Conservation (phyloP, 306 rosid genomes). For the Prunus dulcis region DNA sequence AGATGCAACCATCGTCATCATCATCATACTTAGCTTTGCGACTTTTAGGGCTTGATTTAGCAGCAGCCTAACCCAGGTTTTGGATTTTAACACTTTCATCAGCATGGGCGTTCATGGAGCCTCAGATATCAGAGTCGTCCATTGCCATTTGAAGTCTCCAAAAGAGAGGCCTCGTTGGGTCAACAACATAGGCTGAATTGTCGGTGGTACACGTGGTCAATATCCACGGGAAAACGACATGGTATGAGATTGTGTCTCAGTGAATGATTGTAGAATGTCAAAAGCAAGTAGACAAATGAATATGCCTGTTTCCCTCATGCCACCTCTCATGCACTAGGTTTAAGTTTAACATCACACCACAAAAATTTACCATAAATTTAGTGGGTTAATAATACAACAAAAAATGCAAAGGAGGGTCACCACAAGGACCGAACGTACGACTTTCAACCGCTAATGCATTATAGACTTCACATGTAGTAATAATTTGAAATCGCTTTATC, state of each 20-base stretch:
- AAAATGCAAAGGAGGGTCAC: no score
- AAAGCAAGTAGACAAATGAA: conserved; percentile 50
- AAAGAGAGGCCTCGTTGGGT: background rate
- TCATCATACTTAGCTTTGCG: background rate
- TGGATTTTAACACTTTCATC: background rate
- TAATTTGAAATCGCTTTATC: no score
- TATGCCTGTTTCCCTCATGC: conserved; percentile 38
- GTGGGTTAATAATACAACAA: background rate
- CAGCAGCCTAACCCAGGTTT: conserved; percentile 4
- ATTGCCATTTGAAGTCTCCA: background rate
- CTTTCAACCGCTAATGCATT: no score
- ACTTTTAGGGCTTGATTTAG: background rate
- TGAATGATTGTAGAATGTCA: conserved; percentile 46
- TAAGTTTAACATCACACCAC: background rate
- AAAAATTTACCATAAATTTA: background rate
- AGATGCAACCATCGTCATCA: conserved; percentile 7
- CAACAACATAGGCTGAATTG: conserved; percentile 25
- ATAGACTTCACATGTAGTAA: no score
- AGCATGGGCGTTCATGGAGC: background rate
- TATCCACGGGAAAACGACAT: conserved; percentile 45
- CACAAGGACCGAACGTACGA: no score
- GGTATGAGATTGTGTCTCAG: conserved; percentile 39
- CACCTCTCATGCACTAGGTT: background rate
- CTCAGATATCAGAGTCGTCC: background rate
- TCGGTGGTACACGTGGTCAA: conserved; percentile 62